These are phyloP conservation scores for Colletotrichum sp. DNA, from an alignment of 2,329 filamentous ascomycete species.

Conservation along the genomic window DNA sequence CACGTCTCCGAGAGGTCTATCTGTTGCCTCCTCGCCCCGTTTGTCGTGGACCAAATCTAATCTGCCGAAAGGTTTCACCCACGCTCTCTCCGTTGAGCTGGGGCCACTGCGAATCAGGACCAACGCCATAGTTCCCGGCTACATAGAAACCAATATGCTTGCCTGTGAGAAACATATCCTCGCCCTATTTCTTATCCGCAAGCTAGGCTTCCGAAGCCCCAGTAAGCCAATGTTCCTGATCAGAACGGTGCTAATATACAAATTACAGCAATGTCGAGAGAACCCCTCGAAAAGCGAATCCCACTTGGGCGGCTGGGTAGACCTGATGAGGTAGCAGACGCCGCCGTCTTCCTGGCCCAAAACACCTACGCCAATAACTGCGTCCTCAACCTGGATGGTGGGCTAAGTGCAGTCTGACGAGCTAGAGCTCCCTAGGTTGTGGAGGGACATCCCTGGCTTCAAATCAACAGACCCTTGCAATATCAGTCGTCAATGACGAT, in stretches of 20 bases:
- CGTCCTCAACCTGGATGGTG: slow-evolving; percentile 84
- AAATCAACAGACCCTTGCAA: neutral
- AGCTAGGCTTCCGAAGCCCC: neutral
- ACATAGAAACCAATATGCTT: slow-evolving; percentile 84
- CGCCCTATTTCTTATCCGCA: neutral
- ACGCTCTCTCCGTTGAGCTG: slow-evolving; percentile 68
- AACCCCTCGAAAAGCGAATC: slow-evolving; percentile 29
- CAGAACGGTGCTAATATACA: slow-evolving; percentile 44
- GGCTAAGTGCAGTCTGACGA: slow-evolving; percentile 70
- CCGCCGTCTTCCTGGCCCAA: slow-evolving; percentile 75
- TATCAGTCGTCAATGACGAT: slow-evolving; percentile 70
- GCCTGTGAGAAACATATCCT: slow-evolving; percentile 53
- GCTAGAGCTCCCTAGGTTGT: neutral
- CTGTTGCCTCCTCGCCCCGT: neutral
- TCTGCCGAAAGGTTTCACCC: slow-evolving; percentile 63
- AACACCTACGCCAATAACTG: slow-evolving; percentile 90
- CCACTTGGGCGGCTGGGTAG: slow-evolving; percentile 65
- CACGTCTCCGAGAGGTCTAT: neutral
- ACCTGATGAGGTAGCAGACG: slow-evolving; percentile 78
- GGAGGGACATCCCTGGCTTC: neutral
- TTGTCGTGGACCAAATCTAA: slow-evolving; percentile 1
- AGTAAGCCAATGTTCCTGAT: neutral
- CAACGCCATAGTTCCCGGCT: slow-evolving; percentile 84
- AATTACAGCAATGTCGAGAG: slow-evolving; percentile 27
- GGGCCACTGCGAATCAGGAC: slow-evolving; percentile 69